Conservation (phyloP, 768 basidiomycete species). For the Cyclocybe cylindracea region DNA sequence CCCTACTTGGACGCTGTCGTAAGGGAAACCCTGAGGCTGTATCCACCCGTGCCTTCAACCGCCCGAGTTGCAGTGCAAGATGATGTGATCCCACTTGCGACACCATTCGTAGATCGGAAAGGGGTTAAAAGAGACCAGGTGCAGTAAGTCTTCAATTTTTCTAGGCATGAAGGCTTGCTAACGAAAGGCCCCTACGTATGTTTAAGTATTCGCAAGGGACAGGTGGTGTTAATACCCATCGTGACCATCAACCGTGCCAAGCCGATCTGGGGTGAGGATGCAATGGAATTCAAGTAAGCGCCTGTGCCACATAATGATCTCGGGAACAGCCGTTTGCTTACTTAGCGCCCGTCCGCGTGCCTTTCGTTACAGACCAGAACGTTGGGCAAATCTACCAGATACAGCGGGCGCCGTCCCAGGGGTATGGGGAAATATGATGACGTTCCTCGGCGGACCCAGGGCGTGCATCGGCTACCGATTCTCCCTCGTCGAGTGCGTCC, state of each 20-base stretch:
- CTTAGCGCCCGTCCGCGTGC: no score
- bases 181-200: no score
- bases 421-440: slow-evolving; percentile 51
- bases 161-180: no score
- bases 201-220: slow-evolving; percentile 43
- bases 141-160: no score
- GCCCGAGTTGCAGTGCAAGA: slow-evolving; percentile 47
- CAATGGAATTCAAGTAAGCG: slow-evolving; percentile 54
- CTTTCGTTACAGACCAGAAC: slow-evolving; percentile 52
- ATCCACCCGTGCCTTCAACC: slow-evolving; percentile 49
- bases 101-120: slow-evolving; percentile 44
- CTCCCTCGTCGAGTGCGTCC: slow-evolving; percentile 56
- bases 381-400: slow-evolving; percentile 54
- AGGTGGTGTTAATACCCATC: slow-evolving; percentile 49
- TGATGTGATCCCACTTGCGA: slow-evolving; percentile 50
- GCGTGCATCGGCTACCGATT: slow-evolving; percentile 71
- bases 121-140: slow-evolving; percentile 41
- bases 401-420: slow-evolving; percentile 45
- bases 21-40: slow-evolving; percentile 56
- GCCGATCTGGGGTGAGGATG: slow-evolving; percentile 63
- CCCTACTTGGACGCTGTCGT: slow-evolving; percentile 68
- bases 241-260: slow-evolving; percentile 49
- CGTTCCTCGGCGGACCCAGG: slow-evolving; percentile 63
- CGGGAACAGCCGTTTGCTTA: neutral
- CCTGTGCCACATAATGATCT: neutral